phyloP scores from a whole-genome alignment of 1,284 basidiomycete genomes.

The Phellinidium pouzarii region DNA sequence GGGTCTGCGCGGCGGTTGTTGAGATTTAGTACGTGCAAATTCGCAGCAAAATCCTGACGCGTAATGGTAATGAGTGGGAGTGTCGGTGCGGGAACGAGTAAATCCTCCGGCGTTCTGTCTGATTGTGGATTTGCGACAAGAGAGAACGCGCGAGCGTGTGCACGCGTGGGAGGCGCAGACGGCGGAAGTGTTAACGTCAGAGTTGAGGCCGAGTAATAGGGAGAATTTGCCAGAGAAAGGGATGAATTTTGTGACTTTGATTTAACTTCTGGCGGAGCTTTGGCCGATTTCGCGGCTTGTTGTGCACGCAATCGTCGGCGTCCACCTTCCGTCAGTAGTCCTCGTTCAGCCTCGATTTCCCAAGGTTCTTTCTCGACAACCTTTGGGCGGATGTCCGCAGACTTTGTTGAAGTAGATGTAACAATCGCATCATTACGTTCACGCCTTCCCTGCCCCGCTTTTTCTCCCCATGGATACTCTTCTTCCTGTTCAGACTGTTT shows the following conservation, averaged over 20 bases:
- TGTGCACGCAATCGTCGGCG: slow-evolving; percentile 54
- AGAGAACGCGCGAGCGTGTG: slow-evolving; percentile 59
- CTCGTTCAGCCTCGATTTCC: slow-evolving; percentile 73
- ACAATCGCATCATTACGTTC: slow-evolving; percentile 25
- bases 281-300: slow-evolving; percentile 35
- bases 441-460: slow-evolving; percentile 32
- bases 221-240: slow-evolving; percentile 39
- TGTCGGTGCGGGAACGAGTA: slow-evolving; percentile 57
- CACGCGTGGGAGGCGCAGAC: slow-evolving; percentile 41
- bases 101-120: slow-evolving; percentile 32
- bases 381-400: slow-evolving; percentile 22
- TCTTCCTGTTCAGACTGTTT: not conserved
- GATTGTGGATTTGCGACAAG: slow-evolving; percentile 30
- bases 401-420: slow-evolving; percentile 22
- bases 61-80: slow-evolving; percentile 58
- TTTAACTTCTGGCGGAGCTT: slow-evolving; percentile 13
- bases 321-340: slow-evolving; percentile 64
- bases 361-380: slow-evolving; percentile 56
- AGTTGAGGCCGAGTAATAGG: slow-evolving; percentile 50
- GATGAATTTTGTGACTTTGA: slow-evolving; percentile 19
- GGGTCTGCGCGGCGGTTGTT: slow-evolving; percentile 58
- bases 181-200: slow-evolving; percentile 60
- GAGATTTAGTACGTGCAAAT: slow-evolving; percentile 55
- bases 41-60: slow-evolving; percentile 52
- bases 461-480: slow-evolving; percentile 32